These are phyloP conservation scores for Apiospora sp. DNA, from an alignment of 2,329 filamentous ascomycete genomes.

Conservation along the genomic window DNA sequence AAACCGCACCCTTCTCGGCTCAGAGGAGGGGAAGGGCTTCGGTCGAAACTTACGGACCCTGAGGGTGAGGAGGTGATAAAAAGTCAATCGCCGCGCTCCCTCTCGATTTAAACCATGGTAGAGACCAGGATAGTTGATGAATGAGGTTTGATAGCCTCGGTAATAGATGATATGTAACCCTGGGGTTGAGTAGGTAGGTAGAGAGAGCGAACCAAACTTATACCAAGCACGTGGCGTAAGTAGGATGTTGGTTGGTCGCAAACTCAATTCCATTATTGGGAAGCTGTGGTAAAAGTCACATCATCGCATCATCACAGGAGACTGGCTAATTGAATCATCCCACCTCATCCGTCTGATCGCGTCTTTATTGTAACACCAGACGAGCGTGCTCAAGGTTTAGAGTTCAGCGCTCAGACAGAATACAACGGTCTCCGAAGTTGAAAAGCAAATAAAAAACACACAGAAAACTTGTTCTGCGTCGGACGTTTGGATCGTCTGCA, in stretches of 20 bases:
- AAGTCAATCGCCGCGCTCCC: neutral
- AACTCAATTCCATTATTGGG: neutral
- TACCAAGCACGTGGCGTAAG: neutral
- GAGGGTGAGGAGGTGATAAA: neutral
- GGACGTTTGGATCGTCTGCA: constrained; percentile 14
- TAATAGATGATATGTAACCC: neutral
- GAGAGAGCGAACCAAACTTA: neutral
- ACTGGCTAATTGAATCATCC: neutral
- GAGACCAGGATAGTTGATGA: neutral
- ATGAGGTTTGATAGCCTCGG: neutral
- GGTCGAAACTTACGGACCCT: neutral
- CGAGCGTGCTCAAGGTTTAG: neutral
- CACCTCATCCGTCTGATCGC: constrained; percentile 9
- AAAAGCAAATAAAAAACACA: neutral
- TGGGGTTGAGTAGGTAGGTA: neutral
- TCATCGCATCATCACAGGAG: constrained; percentile 1
- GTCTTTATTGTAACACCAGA: neutral
- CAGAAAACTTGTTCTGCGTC: constrained; percentile 11
- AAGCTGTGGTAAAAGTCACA: neutral
- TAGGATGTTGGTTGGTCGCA: constrained; percentile 2
- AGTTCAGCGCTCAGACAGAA: constrained; percentile 4
- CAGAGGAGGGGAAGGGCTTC: neutral
- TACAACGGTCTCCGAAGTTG: neutral
- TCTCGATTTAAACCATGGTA: neutral
- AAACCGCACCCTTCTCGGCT: neutral